Percentiles rank a stretch among this genome's conserved stretches.
Conservation (phyloP, 1,139 yeast genomes). For the Scheffersomyces titani region DNA sequence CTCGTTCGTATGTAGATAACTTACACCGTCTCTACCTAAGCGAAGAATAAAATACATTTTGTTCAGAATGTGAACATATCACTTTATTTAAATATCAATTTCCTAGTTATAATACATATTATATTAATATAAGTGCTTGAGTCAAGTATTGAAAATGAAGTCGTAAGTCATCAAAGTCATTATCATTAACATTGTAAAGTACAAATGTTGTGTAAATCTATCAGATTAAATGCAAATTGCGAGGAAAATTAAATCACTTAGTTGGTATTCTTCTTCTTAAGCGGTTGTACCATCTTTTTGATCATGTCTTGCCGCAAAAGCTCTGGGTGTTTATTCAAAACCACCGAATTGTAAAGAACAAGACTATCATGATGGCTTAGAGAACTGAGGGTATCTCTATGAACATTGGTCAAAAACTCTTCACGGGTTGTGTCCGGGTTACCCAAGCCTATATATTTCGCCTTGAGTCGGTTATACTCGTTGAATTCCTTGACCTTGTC, state of each 20-base stretch:
- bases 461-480: conserved; percentile 59
- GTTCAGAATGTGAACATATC: not conserved
- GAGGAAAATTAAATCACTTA: conserved; percentile 1
- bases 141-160: not conserved
- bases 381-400: conserved; percentile 73
- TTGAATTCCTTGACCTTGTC: conserved; percentile 70
- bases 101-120: not conserved
- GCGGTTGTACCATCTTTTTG: conserved; percentile 59
- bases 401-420: conserved; percentile 59
- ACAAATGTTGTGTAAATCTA: not conserved
- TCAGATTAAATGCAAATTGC: conserved; percentile 5
- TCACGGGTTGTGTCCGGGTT: conserved; percentile 62
- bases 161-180: not conserved
- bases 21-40: no score
- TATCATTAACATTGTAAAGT: not conserved
- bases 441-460: conserved; percentile 72
- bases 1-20: no score
- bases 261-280: conserved; percentile 2
- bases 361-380: conserved; percentile 69
- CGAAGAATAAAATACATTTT: no score
- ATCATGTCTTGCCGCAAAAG: conserved; percentile 53
- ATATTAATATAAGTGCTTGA: not conserved
- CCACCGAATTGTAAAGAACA: conserved; percentile 67
- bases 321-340: conserved; percentile 54
- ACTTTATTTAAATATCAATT: not conserved